These are phyloP conservation scores for Neurospora crassa DNA, from an alignment of 2,329 filamentous ascomycete species.

Conservation along the genomic window DNA sequence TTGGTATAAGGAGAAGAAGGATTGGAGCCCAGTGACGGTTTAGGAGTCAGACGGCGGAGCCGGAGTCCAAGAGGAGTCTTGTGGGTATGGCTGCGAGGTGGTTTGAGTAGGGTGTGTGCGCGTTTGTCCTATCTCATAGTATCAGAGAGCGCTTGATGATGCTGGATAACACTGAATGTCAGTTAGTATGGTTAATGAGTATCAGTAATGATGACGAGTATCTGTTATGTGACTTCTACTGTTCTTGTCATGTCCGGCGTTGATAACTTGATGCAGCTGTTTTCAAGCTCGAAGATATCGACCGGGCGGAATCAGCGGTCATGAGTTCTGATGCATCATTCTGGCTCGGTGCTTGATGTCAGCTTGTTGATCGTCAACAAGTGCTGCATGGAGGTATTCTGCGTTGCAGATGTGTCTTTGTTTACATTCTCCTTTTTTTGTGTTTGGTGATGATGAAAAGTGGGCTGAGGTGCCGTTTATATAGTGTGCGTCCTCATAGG, in stretches of 20 bases:
- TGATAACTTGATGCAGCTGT: neutral
- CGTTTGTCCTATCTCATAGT: neutral
- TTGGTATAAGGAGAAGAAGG: constrained; percentile 33
- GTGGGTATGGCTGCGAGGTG: neutral
- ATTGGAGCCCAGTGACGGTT: constrained; percentile 23
- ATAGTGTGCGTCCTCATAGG: no score
- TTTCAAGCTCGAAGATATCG: neutral
- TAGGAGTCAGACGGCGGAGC: neutral
- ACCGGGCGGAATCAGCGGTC: neutral
- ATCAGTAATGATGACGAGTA: neutral
- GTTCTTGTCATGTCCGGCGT: neutral
- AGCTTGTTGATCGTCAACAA: neutral
- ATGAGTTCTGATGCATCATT: neutral
- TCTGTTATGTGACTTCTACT: neutral
- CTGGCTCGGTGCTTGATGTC: neutral
- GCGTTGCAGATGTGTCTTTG: neutral
- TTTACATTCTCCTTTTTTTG: neutral
- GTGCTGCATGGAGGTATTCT: neutral
- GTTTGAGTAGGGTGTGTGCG: neutral
- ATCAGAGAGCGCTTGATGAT: neutral
- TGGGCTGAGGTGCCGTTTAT: neutral
- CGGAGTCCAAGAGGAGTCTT: neutral
- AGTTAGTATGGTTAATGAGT: neutral
- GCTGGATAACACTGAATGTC: neutral
- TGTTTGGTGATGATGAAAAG: neutral